Base-by-base conservation (phyloP, 768 basidiomycete genomes). In the Lactarius psammicola region DNA sequence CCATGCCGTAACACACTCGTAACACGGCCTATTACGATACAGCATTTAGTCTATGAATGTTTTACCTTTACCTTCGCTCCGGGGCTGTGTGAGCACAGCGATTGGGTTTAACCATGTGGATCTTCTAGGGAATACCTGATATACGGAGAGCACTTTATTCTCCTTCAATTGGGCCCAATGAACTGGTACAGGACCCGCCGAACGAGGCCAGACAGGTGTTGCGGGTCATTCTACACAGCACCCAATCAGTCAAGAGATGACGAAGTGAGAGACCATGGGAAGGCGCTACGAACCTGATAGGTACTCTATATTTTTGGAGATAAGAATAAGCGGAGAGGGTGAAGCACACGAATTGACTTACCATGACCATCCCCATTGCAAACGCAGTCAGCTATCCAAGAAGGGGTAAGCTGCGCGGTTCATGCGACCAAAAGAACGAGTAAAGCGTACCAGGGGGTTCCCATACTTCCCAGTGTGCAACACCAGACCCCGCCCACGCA, bases 311-410 rank as follows among this genome's bases (percentile, higher is more conserved):
- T 49, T 56, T 40, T 42, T 31, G 13, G 23, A 60, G 69, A 62
- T 33, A 40, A 53, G 40, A 56, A 23, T 38, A 44, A 34, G 36
- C 57, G 28, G 62, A 33, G 33, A 36, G 44, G 59, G 55, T 4
- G 15, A 7, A 9, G 2, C 40, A 55, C 18, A 62, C 20, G 33
- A 44, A 20, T 42, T 4, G n/a, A 40, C 85, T 63, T 67, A 86
- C 88, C 92, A 94, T 90, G 44, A 95, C 90, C 92, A 97, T 92
- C 7, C 87, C 88, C 89, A 95, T 93, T 13, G 89, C 94, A 63
- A 89, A 80, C 2, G 88, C 86, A 9, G 87, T 86, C 55, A 90
- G 74, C 82, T 84, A 58, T 55, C 18, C 62, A 49, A 3, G 18
- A 56, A 67, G 68, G n/a, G 13, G 67, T 56, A 49, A 23, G 28